Evolutionary conservation across 257 asterid species (phyloP).

Genomic region (Perilla frutescens): DNA sequence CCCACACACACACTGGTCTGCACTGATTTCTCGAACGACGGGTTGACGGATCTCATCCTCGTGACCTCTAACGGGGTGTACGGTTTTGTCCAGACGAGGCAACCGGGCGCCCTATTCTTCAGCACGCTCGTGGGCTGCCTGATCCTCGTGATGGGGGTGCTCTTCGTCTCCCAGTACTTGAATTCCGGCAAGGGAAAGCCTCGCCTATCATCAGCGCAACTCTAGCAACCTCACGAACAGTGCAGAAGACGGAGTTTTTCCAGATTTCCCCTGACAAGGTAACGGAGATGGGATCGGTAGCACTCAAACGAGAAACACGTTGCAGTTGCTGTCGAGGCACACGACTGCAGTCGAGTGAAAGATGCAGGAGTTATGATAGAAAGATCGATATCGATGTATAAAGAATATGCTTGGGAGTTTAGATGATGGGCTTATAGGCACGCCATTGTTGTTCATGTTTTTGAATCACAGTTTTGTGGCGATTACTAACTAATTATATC

Average conservation of each 20-base stretch:
- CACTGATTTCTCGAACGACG: conserved; percentile 89
- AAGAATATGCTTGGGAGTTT: conserved; percentile 2
- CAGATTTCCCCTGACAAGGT: neutral
- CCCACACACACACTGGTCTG: conserved; percentile 82
- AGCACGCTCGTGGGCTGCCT: conserved; percentile 98
- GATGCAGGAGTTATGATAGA: conserved; percentile 8
- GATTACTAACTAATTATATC: neutral
- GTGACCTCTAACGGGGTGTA: conserved; percentile 84
- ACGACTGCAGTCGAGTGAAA: neutral
- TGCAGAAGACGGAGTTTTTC: neutral
- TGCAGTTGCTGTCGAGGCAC: conserved; percentile 15
- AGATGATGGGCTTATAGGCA: neutral
- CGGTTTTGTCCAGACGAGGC: conserved; percentile 95
- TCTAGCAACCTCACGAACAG: conserved; percentile 40
- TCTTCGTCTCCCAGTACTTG: conserved; percentile 83
- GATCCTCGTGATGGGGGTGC: conserved; percentile 84
- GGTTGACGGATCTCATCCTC: conserved; percentile 79
- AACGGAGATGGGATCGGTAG: neutral
- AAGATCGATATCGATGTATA: conserved; percentile 25
- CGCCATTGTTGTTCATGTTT: conserved; percentile 5
- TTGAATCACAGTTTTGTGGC: conserved; percentile 14
- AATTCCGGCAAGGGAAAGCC: conserved; percentile 86
- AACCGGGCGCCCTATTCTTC: conserved; percentile 97
- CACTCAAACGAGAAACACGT: too few species aligned
- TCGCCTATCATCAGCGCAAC: conserved; percentile 56